Conservation (phyloP, 108 stramenopile species). For the Nannochloropsis salina region DNA sequence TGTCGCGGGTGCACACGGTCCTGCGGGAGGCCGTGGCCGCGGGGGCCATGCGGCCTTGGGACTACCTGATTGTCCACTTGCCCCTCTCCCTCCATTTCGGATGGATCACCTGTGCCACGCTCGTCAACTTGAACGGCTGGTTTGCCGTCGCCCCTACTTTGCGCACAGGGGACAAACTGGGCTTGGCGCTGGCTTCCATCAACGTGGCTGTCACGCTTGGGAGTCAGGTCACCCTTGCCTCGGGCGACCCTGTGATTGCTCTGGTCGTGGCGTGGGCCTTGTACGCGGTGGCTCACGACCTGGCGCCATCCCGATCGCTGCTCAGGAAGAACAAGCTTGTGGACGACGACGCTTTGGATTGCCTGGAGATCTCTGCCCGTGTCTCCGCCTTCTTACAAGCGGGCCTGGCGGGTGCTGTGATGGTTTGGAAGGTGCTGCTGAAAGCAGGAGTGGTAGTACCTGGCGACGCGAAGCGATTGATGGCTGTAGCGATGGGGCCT, state of each 20-base stretch:
- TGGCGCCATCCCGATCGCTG: neutral
- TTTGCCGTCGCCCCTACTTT: constrained; percentile 23
- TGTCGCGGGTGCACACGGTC: constrained; percentile 35
- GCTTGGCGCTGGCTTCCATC: constrained; percentile 6
- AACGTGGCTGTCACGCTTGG: constrained; percentile 26
- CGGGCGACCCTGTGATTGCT: constrained; percentile 23
- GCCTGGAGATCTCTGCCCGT: neutral
- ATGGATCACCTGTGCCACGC: constrained; percentile 41
- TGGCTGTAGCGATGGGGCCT: neutral
- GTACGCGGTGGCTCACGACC: constrained; percentile 28
- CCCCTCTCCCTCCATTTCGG: constrained; percentile 48
- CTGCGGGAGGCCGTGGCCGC: constrained; percentile 26
- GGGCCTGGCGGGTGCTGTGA: neutral
- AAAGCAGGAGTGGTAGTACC: neutral
- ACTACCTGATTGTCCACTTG: constrained; percentile 26
- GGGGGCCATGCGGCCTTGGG: neutral
- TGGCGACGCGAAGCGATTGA: neutral
- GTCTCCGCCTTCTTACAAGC: neutral
- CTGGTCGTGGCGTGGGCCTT: constrained; percentile 44
- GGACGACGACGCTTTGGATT: neutral
- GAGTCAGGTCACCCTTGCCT: neutral
- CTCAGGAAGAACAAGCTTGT: neutral
- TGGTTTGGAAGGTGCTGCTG: neutral
- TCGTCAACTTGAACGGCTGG: constrained; percentile 42
- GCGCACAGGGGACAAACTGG: constrained; percentile 21